These are phyloP conservation scores for Epichloe uncinata DNA, from an alignment of 2,329 filamentous ascomycete species.

Conservation along the genomic window DNA sequence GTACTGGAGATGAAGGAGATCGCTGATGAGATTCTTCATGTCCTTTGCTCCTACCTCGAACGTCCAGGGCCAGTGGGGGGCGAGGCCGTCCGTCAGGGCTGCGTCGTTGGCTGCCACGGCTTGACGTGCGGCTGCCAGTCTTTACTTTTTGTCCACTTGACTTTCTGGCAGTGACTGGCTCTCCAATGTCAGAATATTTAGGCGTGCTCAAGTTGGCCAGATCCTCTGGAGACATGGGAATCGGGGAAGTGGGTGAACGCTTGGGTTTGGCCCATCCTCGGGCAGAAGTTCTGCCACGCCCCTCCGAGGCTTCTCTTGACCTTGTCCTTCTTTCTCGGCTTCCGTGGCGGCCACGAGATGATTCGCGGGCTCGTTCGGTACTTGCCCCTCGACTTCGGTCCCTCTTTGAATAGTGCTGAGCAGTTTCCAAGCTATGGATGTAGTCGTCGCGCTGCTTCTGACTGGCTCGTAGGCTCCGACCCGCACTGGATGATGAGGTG, in stretches of 20 bases:
- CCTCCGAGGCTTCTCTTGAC: slow-evolving; percentile 51
- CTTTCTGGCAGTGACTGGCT: slow-evolving; percentile 34
- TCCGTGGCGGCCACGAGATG: slow-evolving; percentile 30
- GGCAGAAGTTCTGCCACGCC: slow-evolving; percentile 52
- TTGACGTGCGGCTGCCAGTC: slow-evolving; percentile 33
- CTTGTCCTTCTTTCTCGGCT: slow-evolving; percentile 38
- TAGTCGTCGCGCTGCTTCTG: slow-evolving; percentile 64
- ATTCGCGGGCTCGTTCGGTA: slow-evolving; percentile 29
- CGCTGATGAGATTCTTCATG: slow-evolving; percentile 44
- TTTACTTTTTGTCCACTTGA: slow-evolving; percentile 19
- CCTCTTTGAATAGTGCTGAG: slow-evolving; percentile 47
- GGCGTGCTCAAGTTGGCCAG: slow-evolving; percentile 47
- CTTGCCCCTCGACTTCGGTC: slow-evolving; percentile 43
- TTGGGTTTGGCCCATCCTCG: slow-evolving; percentile 63
- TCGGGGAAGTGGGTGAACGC: slow-evolving; percentile 78
- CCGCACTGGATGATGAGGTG: slow-evolving; percentile 40
- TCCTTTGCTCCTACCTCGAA: slow-evolving; percentile 49
- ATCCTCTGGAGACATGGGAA: slow-evolving; percentile 91
- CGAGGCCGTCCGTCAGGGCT: slow-evolving; percentile 33
- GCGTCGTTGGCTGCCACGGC: slow-evolving; percentile 31
- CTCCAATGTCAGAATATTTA: slow-evolving; percentile 19
- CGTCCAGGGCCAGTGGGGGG: slow-evolving; percentile 29
- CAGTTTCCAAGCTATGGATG: slow-evolving; percentile 73
- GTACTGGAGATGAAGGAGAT: slow-evolving; percentile 71
- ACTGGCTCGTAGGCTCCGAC: slow-evolving; percentile 35